phyloP scores from a whole-genome alignment of 768 basidiomycete species.

The Phylloporus sp. region DNA sequence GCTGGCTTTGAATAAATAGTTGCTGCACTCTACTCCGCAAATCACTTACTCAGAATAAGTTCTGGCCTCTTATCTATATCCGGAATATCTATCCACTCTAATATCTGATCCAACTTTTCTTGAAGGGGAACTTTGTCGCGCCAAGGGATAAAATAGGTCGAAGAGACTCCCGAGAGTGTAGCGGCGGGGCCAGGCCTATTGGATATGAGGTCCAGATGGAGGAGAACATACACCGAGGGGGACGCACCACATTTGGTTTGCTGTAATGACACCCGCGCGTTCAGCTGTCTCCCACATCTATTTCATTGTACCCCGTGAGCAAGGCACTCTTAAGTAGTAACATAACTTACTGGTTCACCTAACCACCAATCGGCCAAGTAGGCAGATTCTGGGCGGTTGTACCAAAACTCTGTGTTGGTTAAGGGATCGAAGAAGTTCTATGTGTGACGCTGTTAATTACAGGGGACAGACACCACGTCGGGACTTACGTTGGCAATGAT shows the following conservation, averaged over 20 bases:
- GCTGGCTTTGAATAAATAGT: constrained; percentile 36
- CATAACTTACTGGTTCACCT: constrained; percentile 77
- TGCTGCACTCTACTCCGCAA: background rate
- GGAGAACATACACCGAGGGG: background rate
- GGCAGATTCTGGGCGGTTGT: constrained; percentile 56
- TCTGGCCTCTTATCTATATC: constrained; percentile 64
- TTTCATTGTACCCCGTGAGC: background rate
- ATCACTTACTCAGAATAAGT: constrained; percentile 60
- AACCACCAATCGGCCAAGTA: constrained; percentile 81
- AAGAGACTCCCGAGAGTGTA: constrained; percentile 57
- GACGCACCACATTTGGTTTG: constrained; percentile 89
- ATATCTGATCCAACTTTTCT: constrained; percentile 72
- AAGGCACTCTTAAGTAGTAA: background rate
- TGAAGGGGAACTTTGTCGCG: constrained; percentile 53
- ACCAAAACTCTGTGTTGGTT: constrained; percentile 61
- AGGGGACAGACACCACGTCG: background rate
- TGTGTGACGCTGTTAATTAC: background rate
- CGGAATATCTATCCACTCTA: constrained; percentile 81
- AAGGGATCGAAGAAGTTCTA: constrained; percentile 88
- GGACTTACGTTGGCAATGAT: constrained; percentile 81
- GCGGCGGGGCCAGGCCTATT: constrained; percentile 78
- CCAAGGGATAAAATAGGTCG: constrained; percentile 81
- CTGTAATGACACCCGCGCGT: constrained; percentile 68
- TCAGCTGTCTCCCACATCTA: constrained; percentile 91
- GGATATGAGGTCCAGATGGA: background rate